Percentiles rank a stretch among this genome's conserved stretches.
Conservation (phyloP, 331 rosid genomes). For the Cydonia oblonga region DNA sequence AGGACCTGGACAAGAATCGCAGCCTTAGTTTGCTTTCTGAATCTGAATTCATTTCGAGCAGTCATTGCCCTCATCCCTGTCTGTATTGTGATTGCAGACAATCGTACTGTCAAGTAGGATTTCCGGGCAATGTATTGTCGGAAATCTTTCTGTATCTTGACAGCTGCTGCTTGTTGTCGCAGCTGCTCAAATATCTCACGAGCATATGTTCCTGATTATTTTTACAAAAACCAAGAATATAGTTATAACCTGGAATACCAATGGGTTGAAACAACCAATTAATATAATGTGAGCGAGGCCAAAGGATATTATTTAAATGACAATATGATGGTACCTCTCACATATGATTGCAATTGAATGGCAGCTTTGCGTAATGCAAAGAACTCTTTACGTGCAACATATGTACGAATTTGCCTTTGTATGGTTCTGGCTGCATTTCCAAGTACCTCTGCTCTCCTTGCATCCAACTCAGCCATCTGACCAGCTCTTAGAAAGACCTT, state of each 20-base stretch:
- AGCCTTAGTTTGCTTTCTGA: slow-evolving; percentile 89
- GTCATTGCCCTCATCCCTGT: slow-evolving; percentile 96
- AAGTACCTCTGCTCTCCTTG: slow-evolving; percentile 92
- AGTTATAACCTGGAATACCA: slow-evolving; percentile 3
- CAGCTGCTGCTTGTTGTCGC: slow-evolving; percentile 81
- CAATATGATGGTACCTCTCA: slow-evolving; percentile 55
- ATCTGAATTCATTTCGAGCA: slow-evolving; percentile 95
- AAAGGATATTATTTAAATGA: slow-evolving; percentile 3
- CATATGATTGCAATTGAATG: slow-evolving; percentile 64
- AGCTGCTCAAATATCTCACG: slow-evolving; percentile 72
- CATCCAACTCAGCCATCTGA: slow-evolving; percentile 96
- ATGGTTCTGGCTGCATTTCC: slow-evolving; percentile 86
- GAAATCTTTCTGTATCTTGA: slow-evolving; percentile 78
- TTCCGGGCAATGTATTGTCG: slow-evolving; percentile 46
- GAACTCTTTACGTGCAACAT: slow-evolving; percentile 85
- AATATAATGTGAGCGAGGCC: not conserved
- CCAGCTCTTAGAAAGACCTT: slow-evolving; percentile 94
- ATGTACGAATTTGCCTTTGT: slow-evolving; percentile 86
- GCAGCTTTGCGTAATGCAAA: slow-evolving; percentile 68
- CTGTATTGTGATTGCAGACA: slow-evolving; percentile 70
- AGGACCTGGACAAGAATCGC: slow-evolving; percentile 75
- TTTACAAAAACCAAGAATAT: slow-evolving; percentile 15
- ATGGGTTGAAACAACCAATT: not conserved
- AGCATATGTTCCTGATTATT: slow-evolving; percentile 53
- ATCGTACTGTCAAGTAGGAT: slow-evolving; percentile 39